Conservation (phyloP, 805 yeast genomes). For the Wickerhamiella sergipiensis region DNA sequence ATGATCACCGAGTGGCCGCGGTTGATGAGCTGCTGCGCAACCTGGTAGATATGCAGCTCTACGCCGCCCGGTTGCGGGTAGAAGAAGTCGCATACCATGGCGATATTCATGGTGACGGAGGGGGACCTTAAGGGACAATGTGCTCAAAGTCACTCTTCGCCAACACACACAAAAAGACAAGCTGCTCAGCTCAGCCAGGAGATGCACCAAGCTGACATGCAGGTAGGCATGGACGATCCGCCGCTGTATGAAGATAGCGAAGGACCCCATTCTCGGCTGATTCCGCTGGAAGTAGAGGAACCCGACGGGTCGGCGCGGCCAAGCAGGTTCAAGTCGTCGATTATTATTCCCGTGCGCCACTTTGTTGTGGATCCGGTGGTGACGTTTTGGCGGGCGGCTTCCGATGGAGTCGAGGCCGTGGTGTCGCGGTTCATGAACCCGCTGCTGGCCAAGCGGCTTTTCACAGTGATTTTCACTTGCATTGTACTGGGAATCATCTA, state of each 20-base stretch:
- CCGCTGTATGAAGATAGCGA: conserved; percentile 2
- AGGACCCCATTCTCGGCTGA: not conserved
- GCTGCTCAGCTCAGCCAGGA: not conserved
- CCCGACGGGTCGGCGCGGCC: conserved; percentile 11
- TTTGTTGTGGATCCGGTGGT: conserved; percentile 36
- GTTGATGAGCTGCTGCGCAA: conserved; percentile 62
- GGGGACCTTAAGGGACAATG: not conserved
- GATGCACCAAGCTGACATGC: not conserved
- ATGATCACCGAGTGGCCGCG: conserved; percentile 78
- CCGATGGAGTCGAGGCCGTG: conserved; percentile 38
- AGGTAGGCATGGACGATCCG: conserved; percentile 3
- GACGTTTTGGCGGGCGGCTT: conserved; percentile 23
- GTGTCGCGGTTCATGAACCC: conserved; percentile 73
- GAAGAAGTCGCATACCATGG: conserved; percentile 91
- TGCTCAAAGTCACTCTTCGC: no score
- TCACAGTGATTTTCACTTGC: conserved; percentile 59
- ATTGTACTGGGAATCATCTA: conserved; percentile 43
- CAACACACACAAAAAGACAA: no score
- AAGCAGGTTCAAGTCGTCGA: conserved; percentile 7
- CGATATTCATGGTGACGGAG: conserved; percentile 19
- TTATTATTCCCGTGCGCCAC: conserved; percentile 30
- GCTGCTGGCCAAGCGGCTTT: conserved; percentile 58
- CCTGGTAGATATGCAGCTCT: conserved; percentile 85
- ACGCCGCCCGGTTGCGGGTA: conserved; percentile 99
- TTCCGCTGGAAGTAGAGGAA: conserved; percentile 35